Evolutionary conservation across 345 rosid genomes (phyloP).

Genomic region (Eucalyptus melliodora): DNA sequence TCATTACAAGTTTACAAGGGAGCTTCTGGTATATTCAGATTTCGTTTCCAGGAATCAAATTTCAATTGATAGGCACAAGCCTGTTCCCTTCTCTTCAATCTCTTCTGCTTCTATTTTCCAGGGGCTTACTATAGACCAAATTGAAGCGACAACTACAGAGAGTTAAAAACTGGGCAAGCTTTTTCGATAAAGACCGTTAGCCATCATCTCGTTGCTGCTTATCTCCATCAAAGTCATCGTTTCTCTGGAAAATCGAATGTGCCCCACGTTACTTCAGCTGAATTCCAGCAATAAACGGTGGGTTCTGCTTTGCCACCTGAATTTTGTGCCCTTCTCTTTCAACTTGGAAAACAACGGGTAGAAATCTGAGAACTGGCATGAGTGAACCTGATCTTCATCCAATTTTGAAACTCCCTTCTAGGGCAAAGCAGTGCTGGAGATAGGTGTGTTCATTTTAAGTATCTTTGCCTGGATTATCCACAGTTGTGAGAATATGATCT

Average conservation of each 20-base stretch:
- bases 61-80: neutral
- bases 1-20: neutral
- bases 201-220: constrained; percentile 14
- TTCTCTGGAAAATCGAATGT: constrained; percentile 13
- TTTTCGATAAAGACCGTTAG: constrained; percentile 17
- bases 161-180: constrained; percentile 17
- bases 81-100: neutral
- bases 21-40: neutral
- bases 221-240: constrained; percentile 22
- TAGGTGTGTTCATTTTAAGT: neutral
- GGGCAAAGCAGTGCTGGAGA: neutral
- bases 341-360: constrained; percentile 14
- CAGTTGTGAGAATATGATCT: constrained; percentile 6
- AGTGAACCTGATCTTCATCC: constrained; percentile 31
- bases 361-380: constrained; percentile 17
- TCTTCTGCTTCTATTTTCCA: neutral
- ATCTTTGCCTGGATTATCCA: constrained; percentile 25
- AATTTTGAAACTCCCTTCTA: constrained; percentile 31
- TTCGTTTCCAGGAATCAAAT: neutral
- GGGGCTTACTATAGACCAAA: neutral
- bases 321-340: constrained; percentile 10
- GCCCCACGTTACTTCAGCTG: constrained; percentile 28
- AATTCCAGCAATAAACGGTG: constrained; percentile 2
- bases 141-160: neutral
- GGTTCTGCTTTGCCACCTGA: constrained; percentile 7